These are phyloP conservation scores for Scalesia atractyloides DNA, from an alignment of 129 eudicot species.

Conservation along the genomic window DNA sequence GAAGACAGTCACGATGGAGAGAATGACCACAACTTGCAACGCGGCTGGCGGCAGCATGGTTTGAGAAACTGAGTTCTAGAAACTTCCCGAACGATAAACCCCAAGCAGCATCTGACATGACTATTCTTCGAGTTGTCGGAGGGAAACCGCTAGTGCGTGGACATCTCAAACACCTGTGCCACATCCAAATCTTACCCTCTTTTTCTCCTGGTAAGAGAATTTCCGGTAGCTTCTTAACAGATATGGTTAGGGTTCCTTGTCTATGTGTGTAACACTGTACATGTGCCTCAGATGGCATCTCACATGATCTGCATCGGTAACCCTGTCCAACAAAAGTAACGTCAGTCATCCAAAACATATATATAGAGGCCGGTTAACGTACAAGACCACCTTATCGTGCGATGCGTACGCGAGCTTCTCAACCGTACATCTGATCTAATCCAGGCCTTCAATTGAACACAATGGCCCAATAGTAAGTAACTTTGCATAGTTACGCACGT, in stretches of 20 bases:
- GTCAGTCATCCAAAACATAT: constrained; percentile 15
- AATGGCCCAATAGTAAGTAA: no score
- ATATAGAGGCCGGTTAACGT: background rate
- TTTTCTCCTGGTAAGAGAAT: constrained; percentile 77
- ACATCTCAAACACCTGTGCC: constrained; percentile 97
- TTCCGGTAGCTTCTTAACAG: constrained; percentile 92
- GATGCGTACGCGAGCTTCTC: no score
- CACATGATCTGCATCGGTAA: constrained; percentile 81
- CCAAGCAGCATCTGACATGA: constrained; percentile 99
- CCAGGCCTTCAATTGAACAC: no score
- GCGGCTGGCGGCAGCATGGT: constrained; percentile 98
- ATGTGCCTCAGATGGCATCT: constrained; percentile 96
- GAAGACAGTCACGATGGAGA: constrained; percentile 92
- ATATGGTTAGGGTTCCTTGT: constrained; percentile 95
- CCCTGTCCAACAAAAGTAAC: constrained; percentile 51
- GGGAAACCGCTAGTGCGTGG: constrained; percentile 87
- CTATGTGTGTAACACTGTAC: constrained; percentile 96
- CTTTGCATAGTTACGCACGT: no score
- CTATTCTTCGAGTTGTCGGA: constrained; percentile 89
- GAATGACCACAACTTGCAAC: constrained; percentile 99
- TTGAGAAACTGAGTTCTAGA: constrained; percentile 94
- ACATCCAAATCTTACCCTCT: constrained; percentile 99
- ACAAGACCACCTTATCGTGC: no score
- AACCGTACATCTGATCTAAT: no score
- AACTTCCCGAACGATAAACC: constrained; percentile 98